phyloP scores from a whole-genome alignment of 1,284 basidiomycete species.

The Mrakiaceae sp. region DNA sequence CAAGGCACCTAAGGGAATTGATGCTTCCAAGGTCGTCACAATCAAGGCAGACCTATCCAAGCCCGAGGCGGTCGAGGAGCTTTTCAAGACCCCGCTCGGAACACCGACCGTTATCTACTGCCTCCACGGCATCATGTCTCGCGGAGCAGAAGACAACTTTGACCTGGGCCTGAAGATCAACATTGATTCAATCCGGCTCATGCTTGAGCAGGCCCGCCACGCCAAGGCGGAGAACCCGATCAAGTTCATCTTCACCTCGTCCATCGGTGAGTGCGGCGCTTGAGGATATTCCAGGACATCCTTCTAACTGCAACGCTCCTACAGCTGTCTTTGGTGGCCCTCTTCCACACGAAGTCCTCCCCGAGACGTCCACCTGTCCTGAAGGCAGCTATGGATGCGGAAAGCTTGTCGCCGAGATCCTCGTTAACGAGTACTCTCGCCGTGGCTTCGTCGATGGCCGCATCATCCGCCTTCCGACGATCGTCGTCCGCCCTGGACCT shows the following conservation, averaged over 20 bases:
- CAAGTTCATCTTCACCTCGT: constrained; percentile 53
- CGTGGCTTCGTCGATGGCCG: constrained; percentile 50
- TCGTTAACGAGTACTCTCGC: constrained; percentile 52
- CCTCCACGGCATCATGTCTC: constrained; percentile 52
- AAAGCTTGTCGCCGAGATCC: constrained; percentile 48
- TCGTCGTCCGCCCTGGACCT: constrained; percentile 46
- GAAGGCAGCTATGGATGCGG: constrained; percentile 50
- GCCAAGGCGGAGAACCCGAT: constrained; percentile 26
- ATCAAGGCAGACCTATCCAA: constrained; percentile 45
- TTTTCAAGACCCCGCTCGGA: constrained; percentile 33
- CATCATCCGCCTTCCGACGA: constrained; percentile 50
- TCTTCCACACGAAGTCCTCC: constrained; percentile 42
- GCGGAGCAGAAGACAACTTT: constrained; percentile 52
- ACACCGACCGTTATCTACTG: constrained; percentile 40
- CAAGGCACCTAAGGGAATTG: constrained; percentile 35
- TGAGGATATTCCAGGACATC: constrained; percentile 22
- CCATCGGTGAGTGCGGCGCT: constrained; percentile 54
- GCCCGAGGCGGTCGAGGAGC: constrained; percentile 35
- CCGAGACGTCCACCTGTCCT: constrained; percentile 46
- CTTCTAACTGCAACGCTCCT: background rate
- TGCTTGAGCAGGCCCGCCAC: constrained; percentile 43
- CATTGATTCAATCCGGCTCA: constrained; percentile 45
- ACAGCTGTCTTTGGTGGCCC: background rate
- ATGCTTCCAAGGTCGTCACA: constrained; percentile 31
- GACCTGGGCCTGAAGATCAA: constrained; percentile 52